Conservation (phyloP, 1,284 basidiomycete genomes). For the Apiotrichum sp. region DNA sequence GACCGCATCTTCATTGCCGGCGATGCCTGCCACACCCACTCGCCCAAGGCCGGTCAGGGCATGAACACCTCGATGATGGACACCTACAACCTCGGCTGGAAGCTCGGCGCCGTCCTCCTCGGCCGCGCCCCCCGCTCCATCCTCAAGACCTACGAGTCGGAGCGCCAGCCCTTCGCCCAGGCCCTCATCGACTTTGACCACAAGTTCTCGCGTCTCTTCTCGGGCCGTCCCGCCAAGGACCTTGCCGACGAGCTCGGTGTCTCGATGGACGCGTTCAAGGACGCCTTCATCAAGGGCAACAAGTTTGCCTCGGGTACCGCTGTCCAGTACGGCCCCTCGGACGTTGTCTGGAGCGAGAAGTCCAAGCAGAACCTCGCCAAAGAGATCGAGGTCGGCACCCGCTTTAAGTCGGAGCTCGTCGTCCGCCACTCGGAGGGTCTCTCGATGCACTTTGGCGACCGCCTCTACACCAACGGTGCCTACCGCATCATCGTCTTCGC, state of each 20-base stretch:
- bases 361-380: constrained; percentile 10
- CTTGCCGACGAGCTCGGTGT: constrained; percentile 18
- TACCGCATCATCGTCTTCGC: constrained; percentile 33
- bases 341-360: constrained; percentile 6
- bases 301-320: constrained; percentile 18
- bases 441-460: constrained; percentile 23
- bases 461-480: constrained; percentile 22
- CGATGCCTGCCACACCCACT: constrained; percentile 40
- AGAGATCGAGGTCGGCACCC: constrained; percentile 14
- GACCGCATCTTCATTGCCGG: constrained; percentile 38
- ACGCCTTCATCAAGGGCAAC: constrained; percentile 14
- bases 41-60: constrained; percentile 38
- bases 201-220: constrained; percentile 33
- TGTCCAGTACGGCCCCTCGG: constrained; percentile 12
- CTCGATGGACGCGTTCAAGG: constrained; percentile 20
- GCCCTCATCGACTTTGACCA: constrained; percentile 37
- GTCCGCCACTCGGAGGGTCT: constrained; percentile 16
- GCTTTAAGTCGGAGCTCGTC: constrained; percentile 14
- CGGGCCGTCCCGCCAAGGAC: constrained; percentile 19
- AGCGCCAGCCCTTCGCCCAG: constrained; percentile 40
- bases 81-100: constrained; percentile 50
- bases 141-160: constrained; percentile 49
- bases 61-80: constrained; percentile 39
- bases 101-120: constrained; percentile 50
- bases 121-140: constrained; percentile 43